These are phyloP conservation scores for Rubus idaeus DNA, from an alignment of 306 rosid species.

Conservation along the genomic window DNA sequence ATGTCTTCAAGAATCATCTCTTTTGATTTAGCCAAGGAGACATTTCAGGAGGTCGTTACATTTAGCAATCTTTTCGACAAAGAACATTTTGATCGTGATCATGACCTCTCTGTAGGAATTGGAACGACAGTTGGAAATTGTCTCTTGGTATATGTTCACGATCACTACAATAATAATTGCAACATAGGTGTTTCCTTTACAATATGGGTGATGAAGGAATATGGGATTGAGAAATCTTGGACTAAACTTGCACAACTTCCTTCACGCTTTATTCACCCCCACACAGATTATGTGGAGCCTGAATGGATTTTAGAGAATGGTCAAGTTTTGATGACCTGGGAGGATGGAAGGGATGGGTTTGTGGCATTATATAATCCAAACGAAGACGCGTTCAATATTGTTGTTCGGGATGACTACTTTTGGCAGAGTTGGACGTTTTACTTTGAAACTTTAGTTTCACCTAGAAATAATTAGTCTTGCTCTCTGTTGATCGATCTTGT, in stretches of 20 bases:
- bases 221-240: background rate
- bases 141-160: background rate
- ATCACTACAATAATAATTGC: background rate
- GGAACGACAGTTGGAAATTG: background rate
- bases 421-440: background rate
- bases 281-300: background rate
- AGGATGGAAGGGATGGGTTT: too few relatives aligned
- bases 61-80: background rate
- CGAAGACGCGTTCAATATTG: background rate
- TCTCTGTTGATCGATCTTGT: background rate
- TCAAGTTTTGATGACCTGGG: background rate
- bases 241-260: background rate
- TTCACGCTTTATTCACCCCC: background rate
- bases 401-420: too few relatives aligned
- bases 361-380: background rate
- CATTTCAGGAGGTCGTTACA: background rate
- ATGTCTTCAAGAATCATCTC: background rate
- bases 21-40: background rate
- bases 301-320: background rate
- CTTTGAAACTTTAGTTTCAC: background rate
- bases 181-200: background rate
- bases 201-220: background rate
- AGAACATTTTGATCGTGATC: background rate
- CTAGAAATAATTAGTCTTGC: background rate
- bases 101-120: background rate